phyloP scores from a whole-genome alignment of 2,329 filamentous ascomycete genomes.

The Fusarium secorum region DNA sequence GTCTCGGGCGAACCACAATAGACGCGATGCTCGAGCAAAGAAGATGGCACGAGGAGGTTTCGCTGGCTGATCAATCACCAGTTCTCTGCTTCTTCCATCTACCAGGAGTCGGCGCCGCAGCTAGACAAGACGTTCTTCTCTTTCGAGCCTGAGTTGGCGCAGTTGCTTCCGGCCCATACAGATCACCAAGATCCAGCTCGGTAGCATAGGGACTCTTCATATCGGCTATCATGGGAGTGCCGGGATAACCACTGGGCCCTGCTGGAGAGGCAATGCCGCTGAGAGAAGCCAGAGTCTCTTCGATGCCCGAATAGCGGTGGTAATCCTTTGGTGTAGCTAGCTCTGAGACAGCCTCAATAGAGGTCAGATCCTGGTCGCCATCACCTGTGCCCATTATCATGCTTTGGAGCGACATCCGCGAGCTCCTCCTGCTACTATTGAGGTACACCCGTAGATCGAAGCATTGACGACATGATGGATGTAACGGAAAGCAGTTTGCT shows the following conservation, averaged over 20 bases:
- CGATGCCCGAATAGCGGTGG: conserved; percentile 45
- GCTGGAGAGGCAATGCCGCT: conserved; percentile 39
- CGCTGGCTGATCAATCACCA: conserved; percentile 42
- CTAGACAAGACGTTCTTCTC: conserved; percentile 7
- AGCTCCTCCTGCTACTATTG: conserved; percentile 53
- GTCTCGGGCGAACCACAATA: conserved; percentile 85
- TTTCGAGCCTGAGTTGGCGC: conserved; percentile 28
- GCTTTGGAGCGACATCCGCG: conserved; percentile 52
- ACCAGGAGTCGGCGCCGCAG: background rate
- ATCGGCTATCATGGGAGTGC: conserved; percentile 47
- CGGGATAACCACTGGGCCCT: conserved; percentile 11
- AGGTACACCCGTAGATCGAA: conserved; percentile 53
- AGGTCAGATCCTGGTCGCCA: conserved; percentile 50
- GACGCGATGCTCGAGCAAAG: conserved; percentile 72
- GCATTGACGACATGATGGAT: conserved; percentile 52
- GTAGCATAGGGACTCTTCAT: conserved; percentile 51
- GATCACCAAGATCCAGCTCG: conserved; percentile 47
- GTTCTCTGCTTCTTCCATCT: conserved; percentile 34
- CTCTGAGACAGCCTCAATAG: conserved; percentile 51
- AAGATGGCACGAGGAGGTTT: conserved; percentile 68
- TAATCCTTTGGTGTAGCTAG: conserved; percentile 53
- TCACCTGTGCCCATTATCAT: conserved; percentile 51
- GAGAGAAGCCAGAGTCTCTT: conserved; percentile 48
- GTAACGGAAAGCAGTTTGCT: conserved; percentile 50
- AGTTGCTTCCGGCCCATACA: conserved; percentile 28